Base-by-base conservation (phyloP, 140 eudicot species). In the Flaveria floridana region DNA sequence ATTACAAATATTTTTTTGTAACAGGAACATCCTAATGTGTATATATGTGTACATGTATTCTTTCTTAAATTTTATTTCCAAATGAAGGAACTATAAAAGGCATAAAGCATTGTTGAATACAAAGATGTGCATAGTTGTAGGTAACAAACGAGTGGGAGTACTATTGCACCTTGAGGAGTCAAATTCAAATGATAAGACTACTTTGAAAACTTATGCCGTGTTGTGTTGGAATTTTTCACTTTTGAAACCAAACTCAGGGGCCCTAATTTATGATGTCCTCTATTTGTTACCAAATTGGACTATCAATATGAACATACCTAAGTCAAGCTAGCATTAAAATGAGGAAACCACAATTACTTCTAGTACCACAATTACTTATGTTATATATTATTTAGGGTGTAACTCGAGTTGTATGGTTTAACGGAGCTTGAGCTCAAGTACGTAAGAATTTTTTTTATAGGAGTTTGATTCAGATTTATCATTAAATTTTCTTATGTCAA, bases 91-190 rank as follows among this genome's bases (percentile, higher is more conserved):
- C 50, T 7, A 34, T 5, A 34, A 34, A 44, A 44, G 14, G 50
- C 50, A 44, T 0, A 9, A 44, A 44, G 14, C 14, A 44, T 44
- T 44, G 50, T 44, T 10, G 13, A 44, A 44, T 11, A 44, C 50
- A 7, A 44, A 2, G 50, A 34, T 3, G 14, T 44, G 50, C 50
- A 44, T 44, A 44, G 13, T 44, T 44, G 50, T 11, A 44, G 3
- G 50, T 44, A 44, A 47, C 23, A 53, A 34, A 71, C 1, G 23
- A 5, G 20, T 37, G 14, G 25, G 39, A 30, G 77, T 72, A 57
- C 26, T 56, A 73, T n/a, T 58, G 12, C 44, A 14, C 56, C 68
- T 72, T 73, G 77, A 73, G 77, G 66, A 0, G 77, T 73, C 77
- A 51, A 51, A 48, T 26, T 26, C 64, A 15, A 16, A 70, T 26